Evolutionary conservation across 2,329 filamentous ascomycete species (phyloP).

Genomic region (Daldinia sp.): DNA sequence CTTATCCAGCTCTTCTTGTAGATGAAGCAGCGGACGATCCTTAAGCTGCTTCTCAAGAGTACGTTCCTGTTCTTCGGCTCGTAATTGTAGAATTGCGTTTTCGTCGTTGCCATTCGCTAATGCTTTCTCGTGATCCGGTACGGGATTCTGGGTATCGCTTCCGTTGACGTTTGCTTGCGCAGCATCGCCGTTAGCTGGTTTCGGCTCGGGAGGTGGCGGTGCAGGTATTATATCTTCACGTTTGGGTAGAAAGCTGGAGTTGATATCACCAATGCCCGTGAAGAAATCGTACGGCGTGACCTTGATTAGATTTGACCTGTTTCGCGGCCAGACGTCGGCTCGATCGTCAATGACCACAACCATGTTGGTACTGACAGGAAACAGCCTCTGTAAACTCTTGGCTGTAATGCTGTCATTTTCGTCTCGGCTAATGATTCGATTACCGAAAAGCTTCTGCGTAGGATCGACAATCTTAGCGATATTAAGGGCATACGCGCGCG

Average conservation of each 20-base stretch:
- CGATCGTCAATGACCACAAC: conserved; percentile 98
- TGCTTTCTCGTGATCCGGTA: conserved; percentile 35
- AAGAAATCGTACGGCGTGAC: conserved; percentile 98
- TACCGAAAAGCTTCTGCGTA: conserved; percentile 86
- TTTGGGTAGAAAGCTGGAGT: conserved; percentile 94
- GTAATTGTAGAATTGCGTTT: conserved; percentile 68
- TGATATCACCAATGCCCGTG: conserved; percentile 97
- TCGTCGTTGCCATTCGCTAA: conserved; percentile 42
- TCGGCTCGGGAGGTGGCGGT: conserved; percentile 35
- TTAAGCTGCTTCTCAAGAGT: conserved; percentile 87
- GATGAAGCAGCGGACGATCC: conserved; percentile 87
- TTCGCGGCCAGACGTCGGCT: conserved; percentile 92
- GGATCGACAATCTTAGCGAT: conserved; percentile 95
- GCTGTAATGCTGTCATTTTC: conserved; percentile 93
- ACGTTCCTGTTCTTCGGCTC: conserved; percentile 86
- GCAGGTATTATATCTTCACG: conserved; percentile 61
- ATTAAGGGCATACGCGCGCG: conserved; percentile 90
- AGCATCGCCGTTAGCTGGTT: conserved; percentile 33
- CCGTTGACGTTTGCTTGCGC: conserved; percentile 20
- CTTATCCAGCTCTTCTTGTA: conserved; percentile 90
- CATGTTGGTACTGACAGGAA: conserved; percentile 98
- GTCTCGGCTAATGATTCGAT: conserved; percentile 94
- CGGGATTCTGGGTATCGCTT: conserved; percentile 4
- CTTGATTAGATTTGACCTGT: conserved; percentile 91
- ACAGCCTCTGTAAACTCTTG: conserved; percentile 89